Conservation (phyloP, 2,329 filamentous ascomycete genomes). For the Microcyclospora pomicola region DNA sequence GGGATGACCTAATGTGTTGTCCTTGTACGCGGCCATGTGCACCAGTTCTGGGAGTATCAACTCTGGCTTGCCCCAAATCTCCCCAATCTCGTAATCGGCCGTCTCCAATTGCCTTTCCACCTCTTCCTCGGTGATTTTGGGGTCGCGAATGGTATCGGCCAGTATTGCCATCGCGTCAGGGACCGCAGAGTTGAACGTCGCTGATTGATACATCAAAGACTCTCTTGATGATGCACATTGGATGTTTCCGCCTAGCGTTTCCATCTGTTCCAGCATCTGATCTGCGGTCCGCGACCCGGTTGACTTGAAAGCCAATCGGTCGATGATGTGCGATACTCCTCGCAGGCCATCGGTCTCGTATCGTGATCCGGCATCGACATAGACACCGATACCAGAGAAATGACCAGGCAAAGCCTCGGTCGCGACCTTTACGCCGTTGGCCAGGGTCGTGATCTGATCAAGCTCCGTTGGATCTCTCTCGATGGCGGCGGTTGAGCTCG, state of each 20-base stretch:
- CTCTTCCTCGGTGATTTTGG: conserved; percentile 72
- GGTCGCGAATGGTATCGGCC: conserved; percentile 85
- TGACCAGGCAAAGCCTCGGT: conserved; percentile 89
- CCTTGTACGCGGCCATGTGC: conserved; percentile 88
- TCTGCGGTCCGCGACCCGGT: conserved; percentile 61
- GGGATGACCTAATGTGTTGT: conserved; percentile 91
- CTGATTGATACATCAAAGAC: conserved; percentile 96
- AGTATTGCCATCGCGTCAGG: conserved; percentile 68
- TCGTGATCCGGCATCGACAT: conserved; percentile 86
- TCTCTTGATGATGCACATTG: conserved; percentile 93
- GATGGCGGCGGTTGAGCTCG: conserved; percentile 8
- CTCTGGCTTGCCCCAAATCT: conserved; percentile 96
- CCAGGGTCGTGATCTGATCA: conserved; percentile 72
- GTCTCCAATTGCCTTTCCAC: conserved; percentile 78
- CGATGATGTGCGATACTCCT: conserved; percentile 91
- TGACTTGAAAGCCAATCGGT: conserved; percentile 85
- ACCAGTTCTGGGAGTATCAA: conserved; percentile 89
- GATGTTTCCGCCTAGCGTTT: conserved; percentile 85
- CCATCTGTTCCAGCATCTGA: conserved; percentile 74
- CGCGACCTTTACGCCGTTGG: conserved; percentile 87
- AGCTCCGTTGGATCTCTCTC: conserved; percentile 68
- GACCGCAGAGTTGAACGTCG: conserved; percentile 90
- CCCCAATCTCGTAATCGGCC: conserved; percentile 85
- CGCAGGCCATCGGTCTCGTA: conserved; percentile 78
- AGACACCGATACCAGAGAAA: conserved; percentile 89